Base-by-base conservation (phyloP, 306 rosid species). In the Parietaria judaica region DNA sequence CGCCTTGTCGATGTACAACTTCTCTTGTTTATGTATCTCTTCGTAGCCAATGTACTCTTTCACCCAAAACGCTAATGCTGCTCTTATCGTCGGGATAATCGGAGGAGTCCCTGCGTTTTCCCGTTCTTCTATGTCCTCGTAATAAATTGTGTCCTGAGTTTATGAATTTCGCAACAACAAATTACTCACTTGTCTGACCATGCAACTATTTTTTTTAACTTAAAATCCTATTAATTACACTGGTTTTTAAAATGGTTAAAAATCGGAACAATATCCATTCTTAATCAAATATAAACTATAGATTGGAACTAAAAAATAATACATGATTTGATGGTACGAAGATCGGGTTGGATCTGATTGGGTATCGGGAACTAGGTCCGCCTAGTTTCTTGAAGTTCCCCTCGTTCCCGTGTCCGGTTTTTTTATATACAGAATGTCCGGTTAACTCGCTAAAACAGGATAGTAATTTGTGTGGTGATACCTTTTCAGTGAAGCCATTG, bases 61-160 rank as follows among this genome's bases (percentile, higher is more conserved):
- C 48, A 91, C 83, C 96, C 95, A 80, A 69, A 85, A 91, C 15
- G 96, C 87, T 76, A 91, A 80, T 6, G 96, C 89, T 65, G 95
- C 92, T 68, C 95, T 75, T 6, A 87, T 77, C 65, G 80, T 85
- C 44, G 84, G 96, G 51, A 83, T 83, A 67, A 91, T 87, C 53
- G 84, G 97, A 59, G 97, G 96, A 1, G 97, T 91, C 6, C 97
- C 96, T 8, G 89, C 86, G 66, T 66, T 85, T 72, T 91, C 97
- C 78, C 95, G 81, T 57, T 83, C 96, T 65, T 91, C 92, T 63
- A 87, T 81, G 79, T 66, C 65, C 58, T 87, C 86, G 59, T 38
- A 58, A 49, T 91, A 91, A 12, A 87, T 16, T 35, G 97, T 91
- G 61, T 87, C 96, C 97, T 90, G 78, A 54, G 14, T 46, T 60